A percentile compares a stretch with the other conserved stretches of the same genome.
These are phyloP conservation scores for Rhodomyrtus psidioides DNA, from an alignment of 441 rosid genomes.

Conservation along the genomic window DNA sequence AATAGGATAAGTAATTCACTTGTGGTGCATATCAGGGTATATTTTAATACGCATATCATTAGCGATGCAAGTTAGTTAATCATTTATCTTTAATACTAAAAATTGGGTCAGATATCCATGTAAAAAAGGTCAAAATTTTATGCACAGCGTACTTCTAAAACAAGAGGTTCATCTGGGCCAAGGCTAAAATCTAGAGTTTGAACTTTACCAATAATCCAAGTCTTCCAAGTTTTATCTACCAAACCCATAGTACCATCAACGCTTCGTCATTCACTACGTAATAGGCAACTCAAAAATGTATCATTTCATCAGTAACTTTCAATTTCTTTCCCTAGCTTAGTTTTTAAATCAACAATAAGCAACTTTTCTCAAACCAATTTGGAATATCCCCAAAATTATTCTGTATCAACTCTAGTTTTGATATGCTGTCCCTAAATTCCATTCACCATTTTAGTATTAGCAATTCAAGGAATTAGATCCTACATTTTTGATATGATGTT, in stretches of 20 bases:
- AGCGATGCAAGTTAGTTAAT: too few relatives aligned
- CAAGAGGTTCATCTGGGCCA: neutral
- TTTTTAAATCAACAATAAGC: neutral
- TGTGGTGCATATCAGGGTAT: too few relatives aligned
- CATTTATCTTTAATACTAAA: neutral
- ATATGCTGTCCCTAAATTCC: neutral
- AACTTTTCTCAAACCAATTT: neutral
- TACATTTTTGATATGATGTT: neutral
- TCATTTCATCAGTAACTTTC: neutral
- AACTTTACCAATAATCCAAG: neutral
- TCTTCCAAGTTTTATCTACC: neutral
- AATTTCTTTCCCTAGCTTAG: neutral
- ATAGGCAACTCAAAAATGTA: neutral
- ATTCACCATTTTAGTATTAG: neutral
- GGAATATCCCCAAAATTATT: neutral
- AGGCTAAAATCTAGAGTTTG: neutral
- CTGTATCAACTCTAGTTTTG: neutral
- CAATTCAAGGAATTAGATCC: neutral
- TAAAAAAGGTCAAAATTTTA: neutral
- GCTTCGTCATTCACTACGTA: neutral
- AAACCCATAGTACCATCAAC: neutral
- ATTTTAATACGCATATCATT: too few relatives aligned
- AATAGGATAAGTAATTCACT: too few relatives aligned
- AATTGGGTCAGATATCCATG: neutral
- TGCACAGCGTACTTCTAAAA: neutral